Percentiles rank a stretch among this genome's conserved stretches.
phyloP scores from a whole-genome alignment of 164 flowering plant species.

The Vitis amurensis region DNA sequence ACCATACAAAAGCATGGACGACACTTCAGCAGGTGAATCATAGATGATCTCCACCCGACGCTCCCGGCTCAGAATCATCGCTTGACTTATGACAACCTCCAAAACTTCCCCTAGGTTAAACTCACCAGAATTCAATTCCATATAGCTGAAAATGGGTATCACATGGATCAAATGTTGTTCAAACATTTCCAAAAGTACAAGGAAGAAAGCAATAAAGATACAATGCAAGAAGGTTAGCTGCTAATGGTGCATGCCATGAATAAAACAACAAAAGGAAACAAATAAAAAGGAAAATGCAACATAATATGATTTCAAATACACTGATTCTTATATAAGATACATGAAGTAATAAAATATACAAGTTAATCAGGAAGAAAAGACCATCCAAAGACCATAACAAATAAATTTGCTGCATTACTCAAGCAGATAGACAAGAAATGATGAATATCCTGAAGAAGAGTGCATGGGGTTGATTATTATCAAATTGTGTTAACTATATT shows the following conservation, averaged over 20 bases:
- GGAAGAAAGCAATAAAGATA: background rate
- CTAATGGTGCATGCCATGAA: background rate
- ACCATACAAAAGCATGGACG: slow-evolving; percentile 60
- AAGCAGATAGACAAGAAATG: background rate
- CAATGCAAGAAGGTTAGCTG: background rate
- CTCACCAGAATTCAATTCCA: slow-evolving; percentile 44
- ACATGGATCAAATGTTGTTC: slow-evolving; percentile 3
- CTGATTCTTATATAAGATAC: too few relatives aligned
- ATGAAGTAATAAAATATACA: too few relatives aligned
- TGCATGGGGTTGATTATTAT: background rate
- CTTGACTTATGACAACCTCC: slow-evolving; percentile 64
- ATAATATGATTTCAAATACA: background rate
- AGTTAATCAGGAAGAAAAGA: too few relatives aligned
- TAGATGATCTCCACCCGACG: slow-evolving; percentile 47
- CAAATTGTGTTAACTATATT: too few relatives aligned
- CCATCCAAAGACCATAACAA: background rate
- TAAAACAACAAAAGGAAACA: background rate
- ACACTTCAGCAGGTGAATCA: slow-evolving; percentile 56
- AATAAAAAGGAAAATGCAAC: background rate
- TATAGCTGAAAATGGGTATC: slow-evolving; percentile 44
- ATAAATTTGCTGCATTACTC: background rate
- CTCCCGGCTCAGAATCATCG: slow-evolving; percentile 59
- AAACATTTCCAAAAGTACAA: background rate
- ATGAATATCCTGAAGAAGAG: background rate
- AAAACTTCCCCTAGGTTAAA: slow-evolving; percentile 69